Percentiles rank a stretch among this genome's conserved stretches.
Conservation (phyloP, 768 basidiomycete genomes). For the Lanmaoa pseudosensibilis region DNA sequence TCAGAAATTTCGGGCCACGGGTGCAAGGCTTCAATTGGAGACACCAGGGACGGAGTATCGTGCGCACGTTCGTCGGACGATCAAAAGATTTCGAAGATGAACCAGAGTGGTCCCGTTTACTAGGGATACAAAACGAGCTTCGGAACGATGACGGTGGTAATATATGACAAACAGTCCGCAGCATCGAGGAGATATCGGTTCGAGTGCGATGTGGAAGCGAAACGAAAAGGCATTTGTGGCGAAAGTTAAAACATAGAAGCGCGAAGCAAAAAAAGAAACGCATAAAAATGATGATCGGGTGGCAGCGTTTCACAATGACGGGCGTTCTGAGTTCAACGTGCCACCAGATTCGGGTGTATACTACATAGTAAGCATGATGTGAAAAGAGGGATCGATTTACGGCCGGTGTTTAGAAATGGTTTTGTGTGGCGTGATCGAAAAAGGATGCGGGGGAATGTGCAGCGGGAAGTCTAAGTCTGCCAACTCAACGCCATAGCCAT, state of each 20-base stretch:
- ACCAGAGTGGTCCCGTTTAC: constrained; percentile 74
- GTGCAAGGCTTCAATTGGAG: constrained; percentile 69
- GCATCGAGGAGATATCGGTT: neutral
- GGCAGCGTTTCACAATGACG: constrained; percentile 20
- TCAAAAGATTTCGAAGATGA: constrained; percentile 89
- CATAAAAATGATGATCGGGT: neutral
- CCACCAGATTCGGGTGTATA: constrained; percentile 3
- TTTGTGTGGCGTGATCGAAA: constrained; percentile 3
- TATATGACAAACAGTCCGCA: constrained; percentile 7
- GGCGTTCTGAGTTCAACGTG: constrained; percentile 1
- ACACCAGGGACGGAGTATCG: constrained; percentile 81
- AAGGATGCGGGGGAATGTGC: neutral
- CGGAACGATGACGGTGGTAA: constrained; percentile 24
- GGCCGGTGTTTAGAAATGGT: constrained; percentile 6
- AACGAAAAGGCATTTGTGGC: constrained; percentile 2
- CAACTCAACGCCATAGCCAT: constrained; percentile 65
- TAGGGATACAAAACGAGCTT: constrained; percentile 47
- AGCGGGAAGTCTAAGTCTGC: constrained; percentile 25
- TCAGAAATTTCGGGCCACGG: constrained; percentile 80
- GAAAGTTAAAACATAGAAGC: constrained; percentile 16
- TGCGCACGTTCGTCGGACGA: constrained; percentile 86
- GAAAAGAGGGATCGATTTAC: neutral
- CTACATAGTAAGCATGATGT: neutral
- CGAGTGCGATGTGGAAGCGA: neutral
- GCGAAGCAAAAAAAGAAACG: neutral